phyloP scores from a whole-genome alignment of 306 rosid genomes.

The Cajanus cajan region DNA sequence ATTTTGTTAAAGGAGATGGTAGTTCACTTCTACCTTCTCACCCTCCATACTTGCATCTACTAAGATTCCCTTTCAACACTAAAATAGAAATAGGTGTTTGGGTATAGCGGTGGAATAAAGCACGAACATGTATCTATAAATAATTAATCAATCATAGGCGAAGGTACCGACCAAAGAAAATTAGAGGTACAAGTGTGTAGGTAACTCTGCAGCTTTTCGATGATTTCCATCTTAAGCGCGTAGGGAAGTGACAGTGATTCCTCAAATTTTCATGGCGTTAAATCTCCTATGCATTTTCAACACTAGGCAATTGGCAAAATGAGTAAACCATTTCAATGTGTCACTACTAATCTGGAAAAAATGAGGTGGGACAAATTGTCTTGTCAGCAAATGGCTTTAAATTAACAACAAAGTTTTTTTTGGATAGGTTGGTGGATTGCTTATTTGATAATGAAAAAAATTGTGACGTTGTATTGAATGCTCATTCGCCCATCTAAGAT shows the following conservation, averaged over 20 bases:
- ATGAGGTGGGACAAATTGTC: too few relatives aligned
- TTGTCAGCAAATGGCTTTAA: too few relatives aligned
- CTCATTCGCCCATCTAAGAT: too few relatives aligned
- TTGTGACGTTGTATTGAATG: too few relatives aligned
- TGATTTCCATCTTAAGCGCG: neutral
- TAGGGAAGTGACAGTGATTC: neutral
- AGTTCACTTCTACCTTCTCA: neutral
- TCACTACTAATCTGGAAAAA: neutral
- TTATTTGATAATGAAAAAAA: too few relatives aligned
- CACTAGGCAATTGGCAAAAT: neutral
- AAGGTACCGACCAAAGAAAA: neutral
- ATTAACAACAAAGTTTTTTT: too few relatives aligned
- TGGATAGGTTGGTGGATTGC: too few relatives aligned
- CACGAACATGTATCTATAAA: neutral
- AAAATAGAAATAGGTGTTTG: neutral
- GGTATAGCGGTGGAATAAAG: neutral
- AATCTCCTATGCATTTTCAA: neutral
- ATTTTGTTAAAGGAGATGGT: slow-evolving; percentile 15
- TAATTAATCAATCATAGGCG: neutral
- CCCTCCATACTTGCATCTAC: neutral
- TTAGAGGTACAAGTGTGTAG: neutral
- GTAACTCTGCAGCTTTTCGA: neutral
- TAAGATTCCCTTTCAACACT: neutral
- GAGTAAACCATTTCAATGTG: too few relatives aligned
- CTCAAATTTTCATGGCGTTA: neutral